Conservation (phyloP, 2,329 filamentous ascomycete genomes). For the Neoarthrinium moseri region DNA sequence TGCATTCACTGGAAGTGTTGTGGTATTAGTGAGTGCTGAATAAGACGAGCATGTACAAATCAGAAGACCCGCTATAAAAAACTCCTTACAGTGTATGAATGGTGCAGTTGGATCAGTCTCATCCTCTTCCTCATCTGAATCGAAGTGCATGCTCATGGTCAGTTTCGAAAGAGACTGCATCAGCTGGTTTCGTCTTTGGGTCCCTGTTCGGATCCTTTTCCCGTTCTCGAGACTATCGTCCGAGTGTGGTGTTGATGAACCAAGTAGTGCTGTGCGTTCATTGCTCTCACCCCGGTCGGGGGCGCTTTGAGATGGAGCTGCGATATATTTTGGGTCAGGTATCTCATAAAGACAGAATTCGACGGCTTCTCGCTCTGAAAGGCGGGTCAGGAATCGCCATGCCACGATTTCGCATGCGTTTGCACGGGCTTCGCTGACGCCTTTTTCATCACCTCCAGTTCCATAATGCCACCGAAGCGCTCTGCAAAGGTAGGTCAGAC, state of each 20-base stretch:
- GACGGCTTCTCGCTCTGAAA: slow-evolving; percentile 72
- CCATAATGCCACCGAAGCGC: slow-evolving; percentile 75
- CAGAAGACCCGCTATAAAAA: no score
- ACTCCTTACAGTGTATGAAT: slow-evolving; percentile 73
- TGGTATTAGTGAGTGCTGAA: no score
- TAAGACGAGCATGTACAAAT: no score
- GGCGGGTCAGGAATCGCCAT: slow-evolving; percentile 71
- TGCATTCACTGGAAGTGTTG: no score
- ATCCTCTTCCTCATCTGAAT: slow-evolving; percentile 40
- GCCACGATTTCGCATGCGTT: slow-evolving; percentile 79
- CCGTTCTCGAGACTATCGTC: slow-evolving; percentile 18
- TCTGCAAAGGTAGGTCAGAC: no score
- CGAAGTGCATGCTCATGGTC: slow-evolving; percentile 44
- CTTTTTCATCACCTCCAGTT: slow-evolving; percentile 60
- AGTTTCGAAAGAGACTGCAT: slow-evolving; percentile 56
- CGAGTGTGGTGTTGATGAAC: slow-evolving; percentile 16
- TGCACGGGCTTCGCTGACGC: slow-evolving; percentile 66
- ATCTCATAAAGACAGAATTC: slow-evolving; percentile 75
- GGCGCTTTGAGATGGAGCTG: slow-evolving; percentile 13
- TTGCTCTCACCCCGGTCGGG: slow-evolving; percentile 41
- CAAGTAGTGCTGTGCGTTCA: slow-evolving; percentile 48
- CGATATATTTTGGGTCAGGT: slow-evolving; percentile 36
- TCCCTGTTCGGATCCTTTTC: slow-evolving; percentile 32
- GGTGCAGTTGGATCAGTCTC: slow-evolving; percentile 65
- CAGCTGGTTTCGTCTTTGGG: slow-evolving; percentile 47